Conservation (phyloP, 805 yeast genomes). For the Priceomyces fermenticarens region DNA sequence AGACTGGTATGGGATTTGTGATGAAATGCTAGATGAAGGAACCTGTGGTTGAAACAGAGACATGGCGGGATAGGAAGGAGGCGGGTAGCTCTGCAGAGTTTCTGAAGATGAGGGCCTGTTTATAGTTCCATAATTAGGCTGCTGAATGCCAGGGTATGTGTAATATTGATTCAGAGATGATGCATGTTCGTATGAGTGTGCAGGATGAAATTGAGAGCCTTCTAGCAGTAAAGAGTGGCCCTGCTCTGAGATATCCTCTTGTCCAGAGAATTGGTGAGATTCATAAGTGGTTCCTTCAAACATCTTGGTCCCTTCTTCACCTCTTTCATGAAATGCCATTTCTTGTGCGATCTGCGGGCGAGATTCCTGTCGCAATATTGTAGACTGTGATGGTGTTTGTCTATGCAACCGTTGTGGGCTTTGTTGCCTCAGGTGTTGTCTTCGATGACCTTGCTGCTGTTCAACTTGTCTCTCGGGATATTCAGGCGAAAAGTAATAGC, state of each 20-base stretch:
- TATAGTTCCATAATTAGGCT: background rate
- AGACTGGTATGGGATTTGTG: constrained; percentile 1
- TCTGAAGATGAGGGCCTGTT: background rate
- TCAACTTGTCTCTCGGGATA: constrained; percentile 1
- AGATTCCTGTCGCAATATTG: background rate
- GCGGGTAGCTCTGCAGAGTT: background rate
- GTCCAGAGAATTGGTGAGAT: background rate
- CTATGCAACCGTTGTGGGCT: no score
- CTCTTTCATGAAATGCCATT: constrained; percentile 2
- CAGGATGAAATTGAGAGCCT: background rate
- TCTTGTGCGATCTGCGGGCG: background rate
- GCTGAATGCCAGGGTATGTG: background rate
- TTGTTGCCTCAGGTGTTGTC: background rate
- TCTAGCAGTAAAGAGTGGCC: background rate
- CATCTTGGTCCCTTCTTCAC: constrained; percentile 1
- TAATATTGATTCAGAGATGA: background rate
- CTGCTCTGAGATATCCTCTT: background rate
- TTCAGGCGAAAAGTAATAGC: constrained; percentile 21
- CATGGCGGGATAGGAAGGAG: constrained; percentile 5
- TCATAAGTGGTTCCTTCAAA: constrained; percentile 1
- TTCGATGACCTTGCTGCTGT: background rate
- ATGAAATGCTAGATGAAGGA: constrained; percentile 3
- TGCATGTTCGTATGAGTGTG: background rate
- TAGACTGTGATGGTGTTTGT: background rate
- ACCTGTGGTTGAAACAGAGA: constrained; percentile 1